Base-by-base conservation (phyloP, 169 alveolate genomes). In the Plasmodium chabaudi region DNA sequence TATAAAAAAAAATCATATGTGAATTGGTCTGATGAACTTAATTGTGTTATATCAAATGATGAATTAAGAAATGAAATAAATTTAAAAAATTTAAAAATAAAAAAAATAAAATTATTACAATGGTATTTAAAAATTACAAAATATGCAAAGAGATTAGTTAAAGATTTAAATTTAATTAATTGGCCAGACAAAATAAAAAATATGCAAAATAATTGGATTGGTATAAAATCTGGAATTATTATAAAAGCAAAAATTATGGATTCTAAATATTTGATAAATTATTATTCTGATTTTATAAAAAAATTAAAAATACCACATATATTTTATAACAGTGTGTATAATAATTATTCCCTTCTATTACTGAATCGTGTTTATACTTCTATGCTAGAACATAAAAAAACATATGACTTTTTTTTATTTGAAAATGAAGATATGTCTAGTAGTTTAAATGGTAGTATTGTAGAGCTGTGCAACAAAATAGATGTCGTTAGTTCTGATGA, bases 1-100 rank as follows among this genome's bases (percentile, higher is more conserved):
- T 97, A 97, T 87, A 88, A 92, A 56, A 92, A 92, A 12, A 71
- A 25, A 5, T 96, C 95, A 2, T 87, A 88, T 51, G 98, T 97
- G 1, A 97, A 96, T 86, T 91, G 91, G 77, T 75, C 86, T 9
- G 47, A 87, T 13, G 59, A 67, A 19, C 92, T 94, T 75, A 70
- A 94, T 68, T 94, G 98, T 19, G 99, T 97, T 42, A 95, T 97
- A 23, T 97, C 99, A 9, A 96, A 97, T 86, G 99, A 97, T 88
- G 97, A 97, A 69, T 96, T 97, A 13, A 94, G 86, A 15, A 82
- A 96, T 47, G 99, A 98, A 10, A 68, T 89, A 13, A 96, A 95
- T 87, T 63, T 98, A 46, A 96, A 97, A 25, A 95, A 96, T 25
- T 95, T 94, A 72, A 88, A 91, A 25, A 98, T 96, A 3, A 94